Conservation (phyloP, 257 asterid species). For the Echites panduratus region DNA sequence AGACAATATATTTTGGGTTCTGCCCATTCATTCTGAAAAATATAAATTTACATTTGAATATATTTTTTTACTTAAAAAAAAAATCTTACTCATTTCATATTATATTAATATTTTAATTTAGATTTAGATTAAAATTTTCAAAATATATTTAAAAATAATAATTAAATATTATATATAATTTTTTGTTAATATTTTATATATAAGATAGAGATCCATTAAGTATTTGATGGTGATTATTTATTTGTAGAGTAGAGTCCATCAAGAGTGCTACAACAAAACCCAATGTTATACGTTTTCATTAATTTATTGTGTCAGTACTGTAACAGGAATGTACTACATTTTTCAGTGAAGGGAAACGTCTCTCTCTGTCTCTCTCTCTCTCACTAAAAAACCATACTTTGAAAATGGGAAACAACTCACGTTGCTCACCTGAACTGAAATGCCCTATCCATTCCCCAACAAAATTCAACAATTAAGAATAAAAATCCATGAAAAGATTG, state of each 20-base stretch:
- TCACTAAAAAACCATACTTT: background rate
- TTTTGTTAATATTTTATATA: too few species aligned
- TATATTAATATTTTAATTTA: too few species aligned
- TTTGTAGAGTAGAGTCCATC: constrained; percentile 5
- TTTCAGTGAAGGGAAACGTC: constrained; percentile 21
- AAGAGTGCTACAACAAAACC: constrained; percentile 18
- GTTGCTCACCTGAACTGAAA: constrained; percentile 15
- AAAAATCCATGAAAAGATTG: constrained; percentile 8
- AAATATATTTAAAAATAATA: too few species aligned
- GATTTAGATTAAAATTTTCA: too few species aligned
- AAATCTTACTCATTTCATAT: too few species aligned
- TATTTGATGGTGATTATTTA: background rate
- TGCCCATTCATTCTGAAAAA: too few species aligned
- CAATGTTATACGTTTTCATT: constrained; percentile 42
- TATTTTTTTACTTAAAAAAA: too few species aligned
- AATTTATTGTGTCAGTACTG: constrained; percentile 29
- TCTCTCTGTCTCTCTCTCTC: constrained; percentile 20
- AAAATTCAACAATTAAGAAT: constrained; percentile 1
- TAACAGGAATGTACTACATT: constrained; percentile 35
- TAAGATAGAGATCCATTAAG: too few species aligned
- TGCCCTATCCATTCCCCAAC: constrained; percentile 4
- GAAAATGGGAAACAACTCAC: constrained; percentile 6
- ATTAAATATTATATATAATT: too few species aligned
- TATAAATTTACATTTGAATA: too few species aligned
- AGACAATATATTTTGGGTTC: too few species aligned